phyloP scores from a whole-genome alignment of 2,329 filamentous ascomycete genomes.

The Acrocalymma vagum region DNA sequence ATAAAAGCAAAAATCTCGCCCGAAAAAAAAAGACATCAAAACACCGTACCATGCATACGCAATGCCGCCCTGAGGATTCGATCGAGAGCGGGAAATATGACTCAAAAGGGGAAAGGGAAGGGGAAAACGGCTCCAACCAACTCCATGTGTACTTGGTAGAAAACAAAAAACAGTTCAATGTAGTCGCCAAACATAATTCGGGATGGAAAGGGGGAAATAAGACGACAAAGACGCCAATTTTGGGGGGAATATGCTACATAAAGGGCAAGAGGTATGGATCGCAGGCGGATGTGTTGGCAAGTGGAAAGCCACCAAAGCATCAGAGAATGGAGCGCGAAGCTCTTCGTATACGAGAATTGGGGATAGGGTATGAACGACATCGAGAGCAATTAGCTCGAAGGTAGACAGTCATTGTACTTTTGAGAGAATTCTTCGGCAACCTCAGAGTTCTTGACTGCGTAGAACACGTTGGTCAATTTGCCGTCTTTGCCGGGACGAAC shows the following conservation, averaged over 20 bases:
- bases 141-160: too few species aligned
- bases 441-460: slow-evolving; percentile 38
- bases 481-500: slow-evolving; percentile 33
- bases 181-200: slow-evolving; percentile 1
- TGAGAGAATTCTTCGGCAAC: slow-evolving; percentile 38
- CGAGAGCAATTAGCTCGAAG: slow-evolving; percentile 19
- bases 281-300: not conserved
- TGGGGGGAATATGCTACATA: slow-evolving; percentile 10
- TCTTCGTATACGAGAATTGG: not conserved
- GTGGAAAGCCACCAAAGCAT: not conserved
- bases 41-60: slow-evolving; percentile 3
- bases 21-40: not conserved
- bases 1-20: slow-evolving; percentile 1
- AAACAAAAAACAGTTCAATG: too few species aligned
- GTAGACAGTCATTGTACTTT: slow-evolving; percentile 37
- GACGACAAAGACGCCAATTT: slow-evolving; percentile 22
- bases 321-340: not conserved
- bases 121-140: too few species aligned
- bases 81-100: too few species aligned
- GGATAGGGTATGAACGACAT: not conserved
- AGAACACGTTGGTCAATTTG: slow-evolving; percentile 27
- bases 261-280: slow-evolving; percentile 3
- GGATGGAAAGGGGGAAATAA: slow-evolving; percentile 5
- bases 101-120: too few species aligned
- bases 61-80: slow-evolving; percentile 1